Conservation (phyloP, 495 filamentous ascomycete genomes). For the Neurospora hispaniola region DNA sequence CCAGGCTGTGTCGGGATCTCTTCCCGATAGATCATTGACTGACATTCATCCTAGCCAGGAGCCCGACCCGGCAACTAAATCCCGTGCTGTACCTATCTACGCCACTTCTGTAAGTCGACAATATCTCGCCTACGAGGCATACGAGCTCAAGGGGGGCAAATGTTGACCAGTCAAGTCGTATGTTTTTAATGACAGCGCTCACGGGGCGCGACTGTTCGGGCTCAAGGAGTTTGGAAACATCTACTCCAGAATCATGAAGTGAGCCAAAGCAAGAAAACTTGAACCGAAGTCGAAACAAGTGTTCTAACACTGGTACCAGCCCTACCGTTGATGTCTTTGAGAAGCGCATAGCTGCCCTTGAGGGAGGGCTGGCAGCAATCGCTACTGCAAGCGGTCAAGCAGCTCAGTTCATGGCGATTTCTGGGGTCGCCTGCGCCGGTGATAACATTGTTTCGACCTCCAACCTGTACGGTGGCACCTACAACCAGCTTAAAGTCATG, state of each 20-base stretch:
- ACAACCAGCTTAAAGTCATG: slow-evolving; percentile 95
- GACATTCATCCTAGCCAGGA: slow-evolving; percentile 49
- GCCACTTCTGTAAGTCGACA: slow-evolving; percentile 61
- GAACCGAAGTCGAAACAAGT: background rate
- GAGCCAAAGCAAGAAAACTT: slow-evolving; percentile 9
- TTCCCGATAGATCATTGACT: background rate
- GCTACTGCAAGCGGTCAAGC: slow-evolving; percentile 40
- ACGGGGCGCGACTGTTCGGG: slow-evolving; percentile 90
- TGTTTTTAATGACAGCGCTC: slow-evolving; percentile 92
- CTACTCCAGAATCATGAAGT: slow-evolving; percentile 96
- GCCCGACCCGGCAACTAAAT: slow-evolving; percentile 75
- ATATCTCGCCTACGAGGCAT: no score
- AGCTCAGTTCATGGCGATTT: slow-evolving; percentile 88
- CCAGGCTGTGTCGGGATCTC: background rate
- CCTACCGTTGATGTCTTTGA: slow-evolving; percentile 97
- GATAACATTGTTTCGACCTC: slow-evolving; percentile 94
- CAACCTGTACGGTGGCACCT: slow-evolving; percentile 94
- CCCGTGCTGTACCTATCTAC: slow-evolving; percentile 93
- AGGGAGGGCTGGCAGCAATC: slow-evolving; percentile 39
- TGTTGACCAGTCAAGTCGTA: slow-evolving; percentile 23
- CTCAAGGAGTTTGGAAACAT: slow-evolving; percentile 99
- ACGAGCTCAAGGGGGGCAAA: no score
- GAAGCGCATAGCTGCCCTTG: slow-evolving; percentile 90
- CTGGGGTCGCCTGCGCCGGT: slow-evolving; percentile 69
- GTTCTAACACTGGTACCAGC: slow-evolving; percentile 27